Evolutionary conservation across 768 basidiomycete species (phyloP), one percentile per base, ranked within the genome.

Genomic region (Pleurotus salmoneostramineus): DNA sequence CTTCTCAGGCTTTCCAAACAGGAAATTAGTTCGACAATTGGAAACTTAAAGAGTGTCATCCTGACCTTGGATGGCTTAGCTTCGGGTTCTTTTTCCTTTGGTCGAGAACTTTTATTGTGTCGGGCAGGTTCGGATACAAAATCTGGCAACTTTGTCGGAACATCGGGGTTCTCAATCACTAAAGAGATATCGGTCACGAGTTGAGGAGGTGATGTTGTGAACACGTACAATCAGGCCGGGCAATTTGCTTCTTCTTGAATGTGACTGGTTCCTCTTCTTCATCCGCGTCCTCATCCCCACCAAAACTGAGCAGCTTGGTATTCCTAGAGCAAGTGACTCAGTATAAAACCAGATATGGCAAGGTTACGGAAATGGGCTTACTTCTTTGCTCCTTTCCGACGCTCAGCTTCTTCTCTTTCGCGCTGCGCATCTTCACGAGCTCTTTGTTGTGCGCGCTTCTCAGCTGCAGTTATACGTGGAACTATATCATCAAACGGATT

Each of bases 401-500:
- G 79, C 60, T 82, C 79, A 36, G 79, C 82, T 62, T 92, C 89
- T 64, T 93, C 92, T n/a, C 89, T 75, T 68, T 93, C 90, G 51
- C 81, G 79, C 63, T 87, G 87, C 1, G 83, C 86, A 60, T 84
- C 79, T 66, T 93, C 87, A 42, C 85, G 82, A 2, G 95, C 96
- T 56, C 81, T 81, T 60, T 88, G 88, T 68, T 99, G 97, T 0
- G 79, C 87, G 42, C 87, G 82, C 61, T 89, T 88, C 73, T 98
- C 97, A 2, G 86, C 93, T 1, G 95, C 94, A 1, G 97, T 99
- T 60, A 98, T 99, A 27, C 97, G 87, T 4, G 96, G 96, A 37
- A 95, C 82, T 62, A 98, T 97, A 66, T 98, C 95, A 56, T 88
- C 83, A 69, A 97, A 98, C 0, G 97, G 96, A 67, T 98, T 96